Evolutionary conservation across 1,284 basidiomycete species (phyloP), one percentile per base, ranked within the genome.

Genomic region (Athelia sp.): DNA sequence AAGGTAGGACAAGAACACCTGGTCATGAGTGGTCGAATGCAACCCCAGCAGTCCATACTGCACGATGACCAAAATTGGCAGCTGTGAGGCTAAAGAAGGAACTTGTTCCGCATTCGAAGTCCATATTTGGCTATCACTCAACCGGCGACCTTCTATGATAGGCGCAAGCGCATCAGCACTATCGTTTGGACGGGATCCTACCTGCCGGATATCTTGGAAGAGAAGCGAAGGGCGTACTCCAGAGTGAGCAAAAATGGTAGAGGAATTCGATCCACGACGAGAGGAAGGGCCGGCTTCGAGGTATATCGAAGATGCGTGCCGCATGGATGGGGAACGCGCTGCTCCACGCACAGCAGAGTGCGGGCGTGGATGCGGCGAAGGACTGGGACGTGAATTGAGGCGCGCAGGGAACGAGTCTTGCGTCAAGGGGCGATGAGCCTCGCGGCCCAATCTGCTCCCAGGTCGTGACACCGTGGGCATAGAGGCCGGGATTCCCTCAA

Each of bases 11-110:
- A 90, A 78, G 66, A 91, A 91, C 19, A 91, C 69, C 64, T 91
- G 89, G 68, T 91, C 88, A 59, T 91, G 89, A 2, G 87, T 89
- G n/a, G 89, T 91, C 31, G 79, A 78, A 62, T 91, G 89, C 49
- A 91, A 65, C 14, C 89, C 88, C 57, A 91, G 68, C 54, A 88
- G 64, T 15, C 87, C 89, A 63, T 91, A 91, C 64, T 91, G 88
- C 17, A 87, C 62, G 53, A 91, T 90, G 52, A 91, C 78, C 54
- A 82, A 55, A 23, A 86, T 55, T 4, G 88, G 88, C 31, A 91
- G 67, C 61, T 83, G 82, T 17, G 81, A 82, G 50, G 74, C 60
- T 56, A 88, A 58, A 10, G 85, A 82, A 1, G 82, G 83, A 18
- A 75, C 70, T 57, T 78, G 79, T 58, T 76, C 73, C n/a, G 61